phyloP scores from a whole-genome alignment of 176 grass and related monocot genomes.

The Juncus inflexus region DNA sequence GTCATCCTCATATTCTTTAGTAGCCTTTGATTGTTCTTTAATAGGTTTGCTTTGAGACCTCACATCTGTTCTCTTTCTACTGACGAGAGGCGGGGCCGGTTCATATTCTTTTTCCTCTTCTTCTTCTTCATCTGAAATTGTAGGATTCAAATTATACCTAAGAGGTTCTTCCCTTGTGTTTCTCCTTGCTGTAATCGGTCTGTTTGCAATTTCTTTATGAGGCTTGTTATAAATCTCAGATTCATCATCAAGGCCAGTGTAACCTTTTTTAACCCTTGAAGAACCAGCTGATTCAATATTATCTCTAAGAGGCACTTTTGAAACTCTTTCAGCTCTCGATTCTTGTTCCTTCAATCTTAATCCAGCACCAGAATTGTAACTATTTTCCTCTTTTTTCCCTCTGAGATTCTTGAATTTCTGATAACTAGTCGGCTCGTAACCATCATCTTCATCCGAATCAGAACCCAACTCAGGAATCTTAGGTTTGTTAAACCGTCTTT shows the following conservation, averaged over 20 bases:
- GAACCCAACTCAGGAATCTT: not conserved
- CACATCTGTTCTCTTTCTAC: slow-evolving; percentile 5
- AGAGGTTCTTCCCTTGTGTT: not conserved
- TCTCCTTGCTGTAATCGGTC: slow-evolving; percentile 2
- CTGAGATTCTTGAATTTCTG: not conserved
- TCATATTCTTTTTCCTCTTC: not conserved
- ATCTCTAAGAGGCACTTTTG: too few species aligned
- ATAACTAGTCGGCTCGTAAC: not conserved
- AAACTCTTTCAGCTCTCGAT: too few species aligned
- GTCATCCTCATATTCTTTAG: not conserved
- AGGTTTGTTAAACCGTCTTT: slow-evolving; percentile 2
- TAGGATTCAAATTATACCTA: not conserved
- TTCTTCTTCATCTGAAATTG: too few species aligned
- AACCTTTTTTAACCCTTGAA: slow-evolving; percentile 11
- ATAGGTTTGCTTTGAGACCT: not conserved
- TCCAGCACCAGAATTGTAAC: not conserved
- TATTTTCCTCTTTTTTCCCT: not conserved
- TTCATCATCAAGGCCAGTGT: slow-evolving; percentile 3
- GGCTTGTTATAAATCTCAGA: not conserved
- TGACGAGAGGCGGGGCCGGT: not conserved
- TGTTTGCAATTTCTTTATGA: slow-evolving; percentile 10
- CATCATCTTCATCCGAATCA: not conserved
- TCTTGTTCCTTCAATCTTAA: slow-evolving; percentile 2
- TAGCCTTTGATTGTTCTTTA: too few species aligned
- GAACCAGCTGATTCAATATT: not conserved